phyloP scores from a whole-genome alignment of 78 protist genomes.

The Anaeramoeba flamelloides region DNA sequence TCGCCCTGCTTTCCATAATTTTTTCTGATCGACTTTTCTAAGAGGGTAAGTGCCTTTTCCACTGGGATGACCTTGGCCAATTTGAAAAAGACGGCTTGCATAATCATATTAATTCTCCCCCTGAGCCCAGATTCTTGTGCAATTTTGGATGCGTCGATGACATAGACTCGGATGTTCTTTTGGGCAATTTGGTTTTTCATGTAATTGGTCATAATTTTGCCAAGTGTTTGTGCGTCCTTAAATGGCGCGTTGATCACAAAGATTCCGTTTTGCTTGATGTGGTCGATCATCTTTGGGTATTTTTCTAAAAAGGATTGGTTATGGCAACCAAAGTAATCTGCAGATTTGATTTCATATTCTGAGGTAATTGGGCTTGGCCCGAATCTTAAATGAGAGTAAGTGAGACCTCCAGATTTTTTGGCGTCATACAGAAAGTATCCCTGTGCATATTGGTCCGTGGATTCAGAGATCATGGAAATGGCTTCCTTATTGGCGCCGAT shows the following conservation, averaged over 20 bases:
- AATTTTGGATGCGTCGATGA: conserved; percentile 34
- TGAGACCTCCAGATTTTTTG: conserved; percentile 41
- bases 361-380: conserved; percentile 36
- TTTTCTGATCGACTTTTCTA: conserved; percentile 26
- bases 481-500: conserved; percentile 56
- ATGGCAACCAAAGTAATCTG: conserved; percentile 54
- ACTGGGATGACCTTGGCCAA: conserved; percentile 24
- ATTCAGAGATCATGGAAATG: conserved; percentile 28
- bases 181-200: conserved; percentile 15
- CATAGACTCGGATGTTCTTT: conserved; percentile 38
- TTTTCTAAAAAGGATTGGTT: conserved; percentile 18
- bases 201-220: conserved; percentile 15
- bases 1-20: conserved; percentile 38
- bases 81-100: conserved; percentile 46
- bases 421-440: conserved; percentile 53
- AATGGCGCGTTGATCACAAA: conserved; percentile 36
- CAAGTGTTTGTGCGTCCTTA: conserved; percentile 10
- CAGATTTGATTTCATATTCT: conserved; percentile 24
- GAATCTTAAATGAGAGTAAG: conserved; percentile 47
- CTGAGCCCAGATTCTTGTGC: conserved; percentile 29
- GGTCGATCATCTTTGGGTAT: conserved; percentile 19
- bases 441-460: conserved; percentile 31
- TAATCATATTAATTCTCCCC: conserved; percentile 38
- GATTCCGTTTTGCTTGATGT: conserved; percentile 14
- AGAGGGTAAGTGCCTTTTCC: conserved; percentile 32